Evolutionary conservation across 345 rosid species (phyloP).

Genomic region (Zanthoxylum bungeanum): DNA sequence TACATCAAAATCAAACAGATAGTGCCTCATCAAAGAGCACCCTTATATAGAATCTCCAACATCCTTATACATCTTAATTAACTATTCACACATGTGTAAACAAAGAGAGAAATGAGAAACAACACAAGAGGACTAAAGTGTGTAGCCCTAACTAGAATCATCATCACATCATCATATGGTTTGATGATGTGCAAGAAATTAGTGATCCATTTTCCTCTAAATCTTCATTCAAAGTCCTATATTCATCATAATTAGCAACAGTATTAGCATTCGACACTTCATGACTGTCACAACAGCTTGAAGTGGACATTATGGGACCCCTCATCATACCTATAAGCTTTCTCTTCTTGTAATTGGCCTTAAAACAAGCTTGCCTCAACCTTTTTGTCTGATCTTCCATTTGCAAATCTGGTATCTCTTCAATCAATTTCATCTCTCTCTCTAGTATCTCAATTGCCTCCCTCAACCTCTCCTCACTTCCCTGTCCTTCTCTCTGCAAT

Average conservation of each 20-base stretch:
- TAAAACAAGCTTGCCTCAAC: slow-evolving; percentile 78
- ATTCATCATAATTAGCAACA: not conserved
- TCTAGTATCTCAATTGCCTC: slow-evolving; percentile 53
- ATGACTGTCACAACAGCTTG: too few relatives aligned
- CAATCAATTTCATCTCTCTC: slow-evolving; percentile 59
- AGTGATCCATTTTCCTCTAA: slow-evolving; percentile 3
- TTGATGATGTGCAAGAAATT: not conserved
- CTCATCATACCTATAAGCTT: slow-evolving; percentile 12
- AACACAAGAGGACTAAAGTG: too few relatives aligned
- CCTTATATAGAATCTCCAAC: too few relatives aligned
- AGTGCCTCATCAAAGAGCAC: too few relatives aligned
- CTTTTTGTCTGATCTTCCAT: slow-evolving; percentile 56
- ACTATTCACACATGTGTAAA: not conserved
- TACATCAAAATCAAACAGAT: too few relatives aligned
- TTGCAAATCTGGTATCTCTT: slow-evolving; percentile 53
- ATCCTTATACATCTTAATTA: not conserved
- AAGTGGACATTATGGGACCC: not conserved
- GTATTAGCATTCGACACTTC: too few relatives aligned
- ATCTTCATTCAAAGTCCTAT: not conserved
- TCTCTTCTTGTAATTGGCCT: slow-evolving; percentile 76
- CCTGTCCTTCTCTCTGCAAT: slow-evolving; percentile 27
- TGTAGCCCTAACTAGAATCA: not conserved
- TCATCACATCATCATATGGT: not conserved
- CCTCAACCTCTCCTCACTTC: slow-evolving; percentile 20
- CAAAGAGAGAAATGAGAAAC: not conserved